Evolutionary conservation across 1,139 yeast genomes (phyloP).

Genomic region (Pichia inconspicua): DNA sequence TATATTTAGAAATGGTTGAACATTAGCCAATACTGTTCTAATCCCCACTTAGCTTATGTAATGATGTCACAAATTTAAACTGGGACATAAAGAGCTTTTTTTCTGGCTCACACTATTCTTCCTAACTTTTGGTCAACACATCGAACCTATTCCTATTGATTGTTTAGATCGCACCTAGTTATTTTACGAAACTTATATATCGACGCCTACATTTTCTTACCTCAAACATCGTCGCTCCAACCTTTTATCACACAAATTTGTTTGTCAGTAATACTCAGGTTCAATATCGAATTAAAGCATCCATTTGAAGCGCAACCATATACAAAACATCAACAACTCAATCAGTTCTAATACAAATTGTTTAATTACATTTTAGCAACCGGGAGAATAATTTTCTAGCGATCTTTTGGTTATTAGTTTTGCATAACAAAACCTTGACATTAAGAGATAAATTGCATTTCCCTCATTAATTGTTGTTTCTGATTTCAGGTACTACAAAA

Average conservation of each 20-base stretch:
- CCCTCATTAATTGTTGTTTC: neutral
- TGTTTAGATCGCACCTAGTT: neutral
- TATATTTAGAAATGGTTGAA: neutral
- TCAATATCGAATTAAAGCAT: too few relatives aligned
- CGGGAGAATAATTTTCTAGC: neutral
- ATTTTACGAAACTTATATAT: neutral
- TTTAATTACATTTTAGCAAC: neutral
- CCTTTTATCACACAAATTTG: neutral
- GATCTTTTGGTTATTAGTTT: neutral
- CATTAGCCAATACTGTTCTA: neutral
- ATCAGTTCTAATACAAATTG: neutral
- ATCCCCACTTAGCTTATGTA: neutral
- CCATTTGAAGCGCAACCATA: too few relatives aligned
- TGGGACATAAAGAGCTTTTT: neutral
- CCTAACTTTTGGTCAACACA: neutral
- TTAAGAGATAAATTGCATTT: neutral
- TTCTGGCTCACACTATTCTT: neutral
- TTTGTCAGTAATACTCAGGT: neutral
- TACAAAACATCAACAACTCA: neutral
- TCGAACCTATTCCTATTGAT: neutral
- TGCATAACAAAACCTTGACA: neutral
- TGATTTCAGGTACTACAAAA: neutral
- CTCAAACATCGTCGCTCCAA: neutral
- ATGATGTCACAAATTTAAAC: neutral
- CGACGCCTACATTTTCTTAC: neutral